Evolutionary conservation across 2,329 filamentous ascomycete species (phyloP).

Genomic region (Cladobotryum mycophilum): DNA sequence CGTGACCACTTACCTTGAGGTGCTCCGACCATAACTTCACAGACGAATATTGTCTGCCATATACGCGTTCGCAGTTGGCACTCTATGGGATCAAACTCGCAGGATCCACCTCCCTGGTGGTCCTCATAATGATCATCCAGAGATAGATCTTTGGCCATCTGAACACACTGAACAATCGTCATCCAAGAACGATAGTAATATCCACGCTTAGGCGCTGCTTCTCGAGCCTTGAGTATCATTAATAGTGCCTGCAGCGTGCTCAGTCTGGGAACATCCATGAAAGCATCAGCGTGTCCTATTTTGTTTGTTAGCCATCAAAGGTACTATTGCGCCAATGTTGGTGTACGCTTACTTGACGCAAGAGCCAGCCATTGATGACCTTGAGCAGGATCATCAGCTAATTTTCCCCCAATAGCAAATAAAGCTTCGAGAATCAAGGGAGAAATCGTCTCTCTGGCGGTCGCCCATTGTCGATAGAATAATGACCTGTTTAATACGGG

Average conservation of each 20-base stretch:
- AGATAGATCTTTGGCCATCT: conserved; percentile 88
- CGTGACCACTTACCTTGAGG: conserved; percentile 63
- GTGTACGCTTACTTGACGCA: conserved; percentile 61
- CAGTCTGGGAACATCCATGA: conserved; percentile 83
- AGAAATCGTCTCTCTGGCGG: conserved; percentile 75
- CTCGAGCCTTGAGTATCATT: conserved; percentile 82
- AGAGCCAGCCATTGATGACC: conserved; percentile 91
- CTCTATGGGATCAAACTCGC: conserved; percentile 63
- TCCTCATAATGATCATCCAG: conserved; percentile 79
- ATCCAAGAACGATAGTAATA: conserved; percentile 99
- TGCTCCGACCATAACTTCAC: conserved; percentile 88
- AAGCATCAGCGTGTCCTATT: conserved; percentile 80
- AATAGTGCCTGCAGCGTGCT: conserved; percentile 89
- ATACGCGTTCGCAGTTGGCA: conserved; percentile 80
- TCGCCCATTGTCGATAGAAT: conserved; percentile 87
- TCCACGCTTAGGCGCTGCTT: conserved; percentile 84
- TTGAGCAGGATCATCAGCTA: conserved; percentile 76
- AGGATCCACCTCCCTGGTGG: conserved; percentile 66
- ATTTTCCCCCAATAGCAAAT: conserved; percentile 79
- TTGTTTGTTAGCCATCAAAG: neutral
- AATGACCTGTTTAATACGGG: conserved; percentile 77
- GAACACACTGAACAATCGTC: conserved; percentile 82
- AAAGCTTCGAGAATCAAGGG: conserved; percentile 84
- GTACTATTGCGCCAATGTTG: no score
- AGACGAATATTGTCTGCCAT: conserved; percentile 82